Base-by-base conservation (phyloP, 2,329 filamentous ascomycete genomes). In the Paramyrothecium roridum region DNA sequence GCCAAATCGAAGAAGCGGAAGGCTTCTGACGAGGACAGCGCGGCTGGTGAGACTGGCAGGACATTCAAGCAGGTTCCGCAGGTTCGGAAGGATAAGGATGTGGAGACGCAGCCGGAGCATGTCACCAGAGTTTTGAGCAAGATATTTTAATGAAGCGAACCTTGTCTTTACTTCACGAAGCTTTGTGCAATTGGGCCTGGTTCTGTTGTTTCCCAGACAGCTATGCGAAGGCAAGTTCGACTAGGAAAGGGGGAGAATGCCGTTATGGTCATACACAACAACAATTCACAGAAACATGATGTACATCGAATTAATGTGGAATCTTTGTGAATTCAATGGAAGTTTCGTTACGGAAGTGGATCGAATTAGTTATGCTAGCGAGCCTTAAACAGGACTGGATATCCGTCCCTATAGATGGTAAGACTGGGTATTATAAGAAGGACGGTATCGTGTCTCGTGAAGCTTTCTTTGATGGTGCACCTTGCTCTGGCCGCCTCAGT, bases 11-110 rank as follows among this genome's bases (percentile, higher is more conserved):
- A 71, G 65, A 76, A 75, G 71, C 71, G 58, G 65, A 68, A 56
- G 72, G 65, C 61, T 12, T 54, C 59, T 33, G 59, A 57, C 3
- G 59, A 54, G 54, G 55, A 48, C 43, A 61, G 56, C 63, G 61
- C 46, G 54, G 58, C 50, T 58, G 52, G 57, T 59, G 61, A 59
- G 59, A 57, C 57, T 60, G 60, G 59, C 63, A 72, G 69, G 60
- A 82, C 84, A 30, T 91, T 92, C 70, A 85, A 82, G 70, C 89
- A 92, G 74, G 84, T 83, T 55, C 73, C 81, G 56, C 74, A 85
- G 58, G 84, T 80, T 53, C 73, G 74, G 56, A 85, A 81, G 69
- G 74, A 75, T 61, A 71, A 65, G 50, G 69, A 64, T 50, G 67
- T 67, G 12, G 72, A 71, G 51, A 73, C 76, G 52, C 82, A 83